Evolutionary conservation across 108 stramenopile genomes (phyloP).

Genomic region (Pelagomonas calceolata): DNA sequence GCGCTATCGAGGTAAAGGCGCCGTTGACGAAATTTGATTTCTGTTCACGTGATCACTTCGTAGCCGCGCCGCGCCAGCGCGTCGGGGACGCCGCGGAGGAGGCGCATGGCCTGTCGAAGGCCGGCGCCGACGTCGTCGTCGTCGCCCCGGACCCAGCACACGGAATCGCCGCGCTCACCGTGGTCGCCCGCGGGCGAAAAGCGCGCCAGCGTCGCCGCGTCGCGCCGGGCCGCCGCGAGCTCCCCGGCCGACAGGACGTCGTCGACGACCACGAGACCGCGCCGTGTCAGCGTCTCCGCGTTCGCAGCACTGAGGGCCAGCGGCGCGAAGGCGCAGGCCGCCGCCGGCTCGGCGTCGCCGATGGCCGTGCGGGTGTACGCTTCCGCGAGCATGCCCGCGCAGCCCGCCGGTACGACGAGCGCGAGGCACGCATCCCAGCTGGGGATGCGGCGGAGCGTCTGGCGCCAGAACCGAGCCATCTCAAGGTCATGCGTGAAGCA

Average conservation of each 20-base stretch:
- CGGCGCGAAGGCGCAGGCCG: slow-evolving; percentile 15
- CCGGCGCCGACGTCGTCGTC: slow-evolving; percentile 13
- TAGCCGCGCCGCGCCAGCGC: slow-evolving; percentile 14
- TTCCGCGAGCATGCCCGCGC: slow-evolving; percentile 7
- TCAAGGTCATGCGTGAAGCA: no score
- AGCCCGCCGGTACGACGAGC: neutral
- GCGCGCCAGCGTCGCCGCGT: slow-evolving; percentile 8
- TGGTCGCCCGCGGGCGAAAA: neutral
- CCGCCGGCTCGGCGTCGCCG: slow-evolving; percentile 12
- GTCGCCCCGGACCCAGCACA: slow-evolving; percentile 6
- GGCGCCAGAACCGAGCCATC: no score
- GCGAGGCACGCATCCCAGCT: no score
- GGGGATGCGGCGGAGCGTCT: no score
- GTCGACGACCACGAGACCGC: slow-evolving; percentile 24
- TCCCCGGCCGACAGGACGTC: slow-evolving; percentile 8
- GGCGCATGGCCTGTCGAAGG: slow-evolving; percentile 14
- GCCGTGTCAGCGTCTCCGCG: slow-evolving; percentile 10
- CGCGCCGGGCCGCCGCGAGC: slow-evolving; percentile 13
- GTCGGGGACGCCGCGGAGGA: slow-evolving; percentile 18
- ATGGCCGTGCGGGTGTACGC: slow-evolving; percentile 16
- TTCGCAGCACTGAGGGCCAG: slow-evolving; percentile 7
- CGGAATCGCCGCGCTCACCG: neutral
- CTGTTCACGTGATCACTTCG: neutral
- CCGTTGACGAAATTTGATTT: no score
- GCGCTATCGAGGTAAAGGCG: no score